phyloP scores from a whole-genome alignment of 345 rosid species.

The Arabidopsis suecica region DNA sequence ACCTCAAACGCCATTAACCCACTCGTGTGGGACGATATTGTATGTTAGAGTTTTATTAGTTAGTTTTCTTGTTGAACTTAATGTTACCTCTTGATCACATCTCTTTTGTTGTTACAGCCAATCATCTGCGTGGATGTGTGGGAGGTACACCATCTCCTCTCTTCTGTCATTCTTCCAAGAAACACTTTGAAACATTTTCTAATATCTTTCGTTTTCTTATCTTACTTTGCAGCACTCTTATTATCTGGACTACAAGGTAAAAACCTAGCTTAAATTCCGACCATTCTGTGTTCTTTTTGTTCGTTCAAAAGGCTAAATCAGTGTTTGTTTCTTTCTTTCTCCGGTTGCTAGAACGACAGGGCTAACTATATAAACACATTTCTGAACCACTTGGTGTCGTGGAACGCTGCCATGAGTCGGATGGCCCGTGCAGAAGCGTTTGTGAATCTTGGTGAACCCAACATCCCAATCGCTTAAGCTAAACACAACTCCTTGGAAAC shows the following conservation, averaged over 20 bases:
- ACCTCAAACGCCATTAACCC: slow-evolving; percentile 84
- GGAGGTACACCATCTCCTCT: slow-evolving; percentile 66
- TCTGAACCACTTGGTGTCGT: slow-evolving; percentile 86
- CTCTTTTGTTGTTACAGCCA: slow-evolving; percentile 68
- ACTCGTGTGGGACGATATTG: slow-evolving; percentile 85
- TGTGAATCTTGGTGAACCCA: slow-evolving; percentile 86
- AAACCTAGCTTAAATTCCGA: slow-evolving; percentile 7
- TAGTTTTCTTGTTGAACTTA: neutral
- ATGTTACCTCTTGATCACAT: slow-evolving; percentile 30
- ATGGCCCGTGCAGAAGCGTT: slow-evolving; percentile 92
- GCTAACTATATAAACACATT: slow-evolving; percentile 67
- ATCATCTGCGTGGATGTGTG: slow-evolving; percentile 86
- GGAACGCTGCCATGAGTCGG: slow-evolving; percentile 75
- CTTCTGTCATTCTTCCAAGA: neutral
- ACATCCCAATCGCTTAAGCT: slow-evolving; percentile 70
- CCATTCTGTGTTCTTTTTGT: neutral
- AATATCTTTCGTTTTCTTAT: slow-evolving; percentile 18
- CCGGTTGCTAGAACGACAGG: slow-evolving; percentile 68
- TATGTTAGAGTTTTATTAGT: slow-evolving; percentile 45
- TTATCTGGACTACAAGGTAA: slow-evolving; percentile 91
- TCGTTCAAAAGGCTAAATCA: slow-evolving; percentile 12
- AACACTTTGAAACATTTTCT: neutral
- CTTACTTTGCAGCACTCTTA: slow-evolving; percentile 79
- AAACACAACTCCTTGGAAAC: neutral
- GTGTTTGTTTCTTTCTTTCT: neutral